Base-by-base conservation (phyloP, 805 yeast species). In the Hanseniaspora lachancei region DNA sequence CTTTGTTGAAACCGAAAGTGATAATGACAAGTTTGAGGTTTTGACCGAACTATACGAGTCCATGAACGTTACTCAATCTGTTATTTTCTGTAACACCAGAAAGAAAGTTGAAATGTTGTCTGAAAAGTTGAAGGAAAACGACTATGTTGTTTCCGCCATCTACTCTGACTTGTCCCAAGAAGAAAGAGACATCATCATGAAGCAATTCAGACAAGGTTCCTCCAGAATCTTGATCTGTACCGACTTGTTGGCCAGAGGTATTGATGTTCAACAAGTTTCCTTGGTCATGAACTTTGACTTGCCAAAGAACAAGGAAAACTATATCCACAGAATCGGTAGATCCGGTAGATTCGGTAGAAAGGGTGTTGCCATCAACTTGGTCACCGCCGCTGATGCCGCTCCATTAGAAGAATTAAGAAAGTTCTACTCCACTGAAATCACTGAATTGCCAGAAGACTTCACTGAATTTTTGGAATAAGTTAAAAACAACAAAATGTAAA, bases 331-430 rank as follows among this genome's bases (percentile, higher is more conserved):
- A 73, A 91, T 91, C 62, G 98, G 98, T 71, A 84, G 98, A 72
- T 89, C 95, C 63, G 98, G 97, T 61, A 82, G 98, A 70, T 91
- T 91, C 76, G 98, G 98, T 64, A 82, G 98, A 73, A 91, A 89
- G 77, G 98, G 96, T 77, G 95, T 86, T 66, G 97, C 98, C 58
- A 87, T 91, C 71, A 93, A 89, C 77, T 85, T 93, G 64, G 82
- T 89, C 65, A 88, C 97, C 57, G 76, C 75, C 62, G 83, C 82
- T 52, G 97, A 93, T 70, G 77, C 76, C 61, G 78, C 76, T 54
- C 79, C 77, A 68, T 76, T 91, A 75, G 78, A 81, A 68, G 95
- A 82, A 62, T 73, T 85, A 61, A 89, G 84, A 67, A 74, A 74
- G 68, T 80, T 79, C 76, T 86, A 86, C 75, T 77, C 83, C 57